A percentile compares a stretch with the other conserved stretches of the same genome.
Conservation (phyloP, 371 early-diverging fungal species). For the Lichtheimia ramosa region DNA sequence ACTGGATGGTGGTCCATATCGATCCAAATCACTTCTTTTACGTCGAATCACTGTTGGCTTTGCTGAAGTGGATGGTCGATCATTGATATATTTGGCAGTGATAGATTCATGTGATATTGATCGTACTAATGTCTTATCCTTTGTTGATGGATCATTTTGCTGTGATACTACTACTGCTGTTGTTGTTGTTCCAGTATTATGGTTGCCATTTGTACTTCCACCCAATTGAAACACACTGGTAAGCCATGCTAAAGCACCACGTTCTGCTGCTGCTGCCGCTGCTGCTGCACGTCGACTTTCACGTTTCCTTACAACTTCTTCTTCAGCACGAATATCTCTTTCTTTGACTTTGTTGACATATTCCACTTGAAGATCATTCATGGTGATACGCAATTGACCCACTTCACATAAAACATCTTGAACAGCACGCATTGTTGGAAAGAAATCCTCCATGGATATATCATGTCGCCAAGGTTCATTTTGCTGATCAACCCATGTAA, state of each 20-base stretch:
- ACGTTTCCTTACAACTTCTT: conserved; percentile 44
- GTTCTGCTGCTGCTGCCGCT: neutral
- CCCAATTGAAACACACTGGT: conserved; percentile 21
- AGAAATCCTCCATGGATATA: conserved; percentile 46
- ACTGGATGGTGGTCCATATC: conserved; percentile 9
- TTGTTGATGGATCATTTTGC: neutral
- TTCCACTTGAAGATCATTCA: conserved; percentile 72
- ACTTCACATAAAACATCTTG: conserved; percentile 68
- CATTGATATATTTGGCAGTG: neutral
- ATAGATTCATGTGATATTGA: conserved; percentile 8
- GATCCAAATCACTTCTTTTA: conserved; percentile 12
- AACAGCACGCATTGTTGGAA: conserved; percentile 55
- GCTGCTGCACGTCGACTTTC: conserved; percentile 8
- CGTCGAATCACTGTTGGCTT: neutral
- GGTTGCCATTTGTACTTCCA: neutral
- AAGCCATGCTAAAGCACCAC: conserved; percentile 27
- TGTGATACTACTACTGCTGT: neutral
- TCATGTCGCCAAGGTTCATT: conserved; percentile 18
- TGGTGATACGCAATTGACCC: conserved; percentile 58
- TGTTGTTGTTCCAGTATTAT: neutral
- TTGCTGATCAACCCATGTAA: conserved; percentile 52
- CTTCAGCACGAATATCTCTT: conserved; percentile 48
- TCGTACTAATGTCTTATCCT: neutral
- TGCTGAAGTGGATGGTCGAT: neutral
- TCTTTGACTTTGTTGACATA: conserved; percentile 69